Conservation (phyloP, 257 asterid species). For the Capsicum pubescens region DNA sequence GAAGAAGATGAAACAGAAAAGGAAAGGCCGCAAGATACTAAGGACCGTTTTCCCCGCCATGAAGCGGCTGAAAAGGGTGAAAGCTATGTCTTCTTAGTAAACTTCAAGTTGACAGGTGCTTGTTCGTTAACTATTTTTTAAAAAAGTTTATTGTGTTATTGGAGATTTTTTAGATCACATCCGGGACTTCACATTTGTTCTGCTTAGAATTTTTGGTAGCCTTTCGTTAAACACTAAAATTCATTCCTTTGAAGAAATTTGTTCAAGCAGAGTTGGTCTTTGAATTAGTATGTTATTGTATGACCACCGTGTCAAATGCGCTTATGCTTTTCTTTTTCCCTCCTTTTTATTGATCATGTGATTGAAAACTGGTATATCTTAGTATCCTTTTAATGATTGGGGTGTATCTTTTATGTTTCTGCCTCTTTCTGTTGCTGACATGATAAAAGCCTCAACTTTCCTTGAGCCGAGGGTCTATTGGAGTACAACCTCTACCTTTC, state of each 20-base stretch:
- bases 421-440: neutral
- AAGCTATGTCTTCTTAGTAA: constrained; percentile 29
- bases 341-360: neutral
- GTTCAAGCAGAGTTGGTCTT: constrained; percentile 10
- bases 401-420: neutral
- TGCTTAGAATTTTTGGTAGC: neutral
- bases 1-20: constrained; percentile 64
- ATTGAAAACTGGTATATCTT: neutral
- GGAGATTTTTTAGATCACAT: constrained; percentile 6
- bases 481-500: too few species aligned
- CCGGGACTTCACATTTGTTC: neutral
- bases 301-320: neutral
- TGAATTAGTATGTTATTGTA: constrained; percentile 12
- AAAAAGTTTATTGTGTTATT: neutral
- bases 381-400: neutral
- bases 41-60: constrained; percentile 40
- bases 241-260: neutral
- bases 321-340: neutral
- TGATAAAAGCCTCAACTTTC: neutral
- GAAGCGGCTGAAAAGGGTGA: constrained; percentile 36
- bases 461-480: too few species aligned
- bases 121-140: neutral
- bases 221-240: neutral
- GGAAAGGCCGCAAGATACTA: constrained; percentile 46
- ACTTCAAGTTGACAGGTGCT: constrained; percentile 21